phyloP scores from a whole-genome alignment of 306 rosid genomes.

The Psophocarpus tetragonolobus region DNA sequence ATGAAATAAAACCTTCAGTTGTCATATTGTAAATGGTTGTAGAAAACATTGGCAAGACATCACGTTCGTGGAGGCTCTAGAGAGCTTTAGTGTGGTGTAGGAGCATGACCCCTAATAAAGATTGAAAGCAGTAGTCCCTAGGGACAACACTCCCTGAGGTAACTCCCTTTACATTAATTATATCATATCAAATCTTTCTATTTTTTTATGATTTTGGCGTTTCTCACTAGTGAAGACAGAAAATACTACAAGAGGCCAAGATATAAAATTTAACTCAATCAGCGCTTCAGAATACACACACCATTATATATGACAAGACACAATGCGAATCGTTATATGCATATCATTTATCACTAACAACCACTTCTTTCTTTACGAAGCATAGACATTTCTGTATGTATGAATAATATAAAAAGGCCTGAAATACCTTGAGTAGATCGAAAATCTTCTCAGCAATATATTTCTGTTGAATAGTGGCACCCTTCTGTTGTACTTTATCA shows the following conservation, averaged over 20 bases:
- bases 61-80: no score
- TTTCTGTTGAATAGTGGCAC: slow-evolving; percentile 95
- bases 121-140: no score
- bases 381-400: not conserved
- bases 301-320: not conserved
- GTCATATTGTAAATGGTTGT: no score
- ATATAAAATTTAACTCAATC: not conserved
- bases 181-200: not conserved
- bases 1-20: not conserved
- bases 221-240: not conserved
- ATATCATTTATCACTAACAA: slow-evolving; percentile 8
- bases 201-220: not conserved
- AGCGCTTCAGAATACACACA: not conserved
- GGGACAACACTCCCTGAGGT: no score
- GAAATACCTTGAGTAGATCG: slow-evolving; percentile 86
- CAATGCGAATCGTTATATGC: not conserved
- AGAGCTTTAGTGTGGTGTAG: no score
- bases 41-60: no score
- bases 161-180: no score
- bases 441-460: slow-evolving; percentile 95
- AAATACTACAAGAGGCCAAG: not conserved
- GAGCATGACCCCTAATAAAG: no score
- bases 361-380: slow-evolving; percentile 2
- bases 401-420: not conserved
- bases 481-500: slow-evolving; percentile 98